phyloP scores from a whole-genome alignment of 148 eudicot genomes.

The Polygonum aviculare region DNA sequence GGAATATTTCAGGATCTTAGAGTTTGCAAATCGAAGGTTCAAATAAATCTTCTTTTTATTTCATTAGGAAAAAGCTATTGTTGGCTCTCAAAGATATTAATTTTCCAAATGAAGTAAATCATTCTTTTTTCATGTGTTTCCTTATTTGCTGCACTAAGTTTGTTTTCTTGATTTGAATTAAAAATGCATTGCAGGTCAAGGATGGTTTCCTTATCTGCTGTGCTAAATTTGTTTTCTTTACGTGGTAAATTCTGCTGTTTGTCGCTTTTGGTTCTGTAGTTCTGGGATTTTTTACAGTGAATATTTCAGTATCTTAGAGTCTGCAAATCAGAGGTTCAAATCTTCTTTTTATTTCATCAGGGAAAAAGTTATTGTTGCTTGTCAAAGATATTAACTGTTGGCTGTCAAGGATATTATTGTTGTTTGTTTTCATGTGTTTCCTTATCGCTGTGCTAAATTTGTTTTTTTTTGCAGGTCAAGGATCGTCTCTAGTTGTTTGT shows the following conservation, averaged over 20 bases:
- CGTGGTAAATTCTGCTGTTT: too few relatives aligned
- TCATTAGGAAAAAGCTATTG: neutral
- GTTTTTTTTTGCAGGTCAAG: constrained; percentile 61
- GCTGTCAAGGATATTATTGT: neutral
- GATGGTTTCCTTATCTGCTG: too few relatives aligned
- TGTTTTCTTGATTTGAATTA: too few relatives aligned
- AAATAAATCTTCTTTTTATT: neutral
- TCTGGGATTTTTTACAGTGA: neutral
- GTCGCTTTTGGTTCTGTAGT: neutral
- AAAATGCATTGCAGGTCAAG: constrained; percentile 94
- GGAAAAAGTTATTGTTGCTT: neutral
- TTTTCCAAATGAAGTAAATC: too few relatives aligned
- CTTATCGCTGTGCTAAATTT: neutral
- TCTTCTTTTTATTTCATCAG: neutral
- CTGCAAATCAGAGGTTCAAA: neutral
- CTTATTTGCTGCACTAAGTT: neutral
- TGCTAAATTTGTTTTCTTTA: too few relatives aligned
- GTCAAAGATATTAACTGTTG: neutral
- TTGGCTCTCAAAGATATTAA: neutral
- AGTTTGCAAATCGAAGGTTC: neutral
- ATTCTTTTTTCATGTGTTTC: neutral
- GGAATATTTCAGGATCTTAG: neutral
- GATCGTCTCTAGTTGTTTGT: constrained; percentile 84
- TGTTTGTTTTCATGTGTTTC: neutral
- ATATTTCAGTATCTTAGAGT: neutral